Percentiles rank a stretch among this genome's conserved stretches.
Conservation (phyloP, 208 protist species). For the Acanthamoeba triangularis region DNA sequence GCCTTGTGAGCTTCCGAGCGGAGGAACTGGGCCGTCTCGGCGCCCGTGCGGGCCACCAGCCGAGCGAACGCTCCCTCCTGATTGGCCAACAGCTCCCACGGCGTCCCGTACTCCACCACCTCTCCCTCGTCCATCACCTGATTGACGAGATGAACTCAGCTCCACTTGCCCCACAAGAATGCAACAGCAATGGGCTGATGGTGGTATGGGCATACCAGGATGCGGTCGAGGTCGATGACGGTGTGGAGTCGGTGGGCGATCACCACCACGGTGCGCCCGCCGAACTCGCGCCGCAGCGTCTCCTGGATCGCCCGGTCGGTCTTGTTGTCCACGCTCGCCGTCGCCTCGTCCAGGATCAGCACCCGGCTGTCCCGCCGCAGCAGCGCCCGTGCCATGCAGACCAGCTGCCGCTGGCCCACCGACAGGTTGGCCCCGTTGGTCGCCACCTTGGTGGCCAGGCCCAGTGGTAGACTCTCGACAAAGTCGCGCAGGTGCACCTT, state of each 20-base stretch:
- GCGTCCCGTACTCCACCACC: slow-evolving; percentile 31
- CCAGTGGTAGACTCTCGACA: not conserved
- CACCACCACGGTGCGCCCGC: slow-evolving; percentile 83
- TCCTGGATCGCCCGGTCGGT: slow-evolving; percentile 91
- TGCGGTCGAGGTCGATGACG: slow-evolving; percentile 81
- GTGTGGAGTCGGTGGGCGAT: slow-evolving; percentile 90
- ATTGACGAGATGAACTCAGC: not conserved
- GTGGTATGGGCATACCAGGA: not conserved
- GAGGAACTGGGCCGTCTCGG: not conserved
- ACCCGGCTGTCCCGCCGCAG: slow-evolving; percentile 74
- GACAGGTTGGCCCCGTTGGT: slow-evolving; percentile 84
- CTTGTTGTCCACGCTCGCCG: slow-evolving; percentile 79
- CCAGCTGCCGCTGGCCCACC: slow-evolving; percentile 88
- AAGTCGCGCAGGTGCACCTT: slow-evolving; percentile 77
- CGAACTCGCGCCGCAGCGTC: slow-evolving; percentile 88
- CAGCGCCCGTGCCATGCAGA: slow-evolving; percentile 86
- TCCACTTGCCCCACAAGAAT: too few species aligned
- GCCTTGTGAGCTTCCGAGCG: not conserved
- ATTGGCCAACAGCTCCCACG: not conserved
- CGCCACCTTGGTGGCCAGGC: not conserved
- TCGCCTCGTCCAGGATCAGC: slow-evolving; percentile 91
- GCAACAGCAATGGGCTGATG: too few species aligned
- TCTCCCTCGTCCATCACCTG: slow-evolving; percentile 28
- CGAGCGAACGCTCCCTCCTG: not conserved
- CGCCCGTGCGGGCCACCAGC: not conserved